Percentiles rank a stretch among this genome's conserved stretches.
Evolutionary conservation across 2,329 filamentous ascomycete species (phyloP).

Genomic region (Colletotrichum truncatum): DNA sequence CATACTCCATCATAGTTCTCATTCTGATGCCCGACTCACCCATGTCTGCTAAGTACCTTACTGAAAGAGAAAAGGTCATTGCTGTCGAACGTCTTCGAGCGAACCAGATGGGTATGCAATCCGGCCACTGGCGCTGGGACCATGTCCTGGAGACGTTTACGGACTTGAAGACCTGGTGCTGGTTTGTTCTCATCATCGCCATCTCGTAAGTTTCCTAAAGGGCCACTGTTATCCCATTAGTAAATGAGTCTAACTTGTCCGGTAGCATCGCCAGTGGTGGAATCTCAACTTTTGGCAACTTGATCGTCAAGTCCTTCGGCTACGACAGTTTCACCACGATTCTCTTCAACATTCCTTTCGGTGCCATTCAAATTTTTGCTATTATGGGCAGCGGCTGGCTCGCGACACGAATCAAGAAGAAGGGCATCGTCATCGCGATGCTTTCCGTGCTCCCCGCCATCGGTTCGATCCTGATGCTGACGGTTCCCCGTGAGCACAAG

Average conservation of each 20-base stretch:
- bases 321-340: constrained; percentile 63
- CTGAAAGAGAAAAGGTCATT: constrained; percentile 61
- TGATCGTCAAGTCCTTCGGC: constrained; percentile 66
- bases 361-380: constrained; percentile 66
- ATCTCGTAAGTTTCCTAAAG: constrained; percentile 61
- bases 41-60: constrained; percentile 64
- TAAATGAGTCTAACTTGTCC: not conserved
- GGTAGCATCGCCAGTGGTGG: constrained; percentile 58
- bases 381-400: constrained; percentile 63
- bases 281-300: constrained; percentile 64
- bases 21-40: constrained; percentile 70
- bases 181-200: constrained; percentile 52
- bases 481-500: constrained; percentile 54
- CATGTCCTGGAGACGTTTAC: constrained; percentile 45
- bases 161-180: constrained; percentile 48
- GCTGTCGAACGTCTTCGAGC: constrained; percentile 64
- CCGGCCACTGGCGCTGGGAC: constrained; percentile 45
- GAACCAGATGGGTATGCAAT: constrained; percentile 53
- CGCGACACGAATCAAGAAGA: constrained; percentile 50
- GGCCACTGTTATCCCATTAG: not conserved
- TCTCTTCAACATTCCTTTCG: constrained; percentile 67
- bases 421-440: constrained; percentile 52
- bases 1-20: constrained; percentile 57
- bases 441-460: constrained; percentile 47
- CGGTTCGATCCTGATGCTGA: constrained; percentile 57